Evolutionary conservation across 2,329 filamentous ascomycete genomes (phyloP), one percentile per base, ranked within the genome.

Genomic region (Phyllosticta capitalensis): DNA sequence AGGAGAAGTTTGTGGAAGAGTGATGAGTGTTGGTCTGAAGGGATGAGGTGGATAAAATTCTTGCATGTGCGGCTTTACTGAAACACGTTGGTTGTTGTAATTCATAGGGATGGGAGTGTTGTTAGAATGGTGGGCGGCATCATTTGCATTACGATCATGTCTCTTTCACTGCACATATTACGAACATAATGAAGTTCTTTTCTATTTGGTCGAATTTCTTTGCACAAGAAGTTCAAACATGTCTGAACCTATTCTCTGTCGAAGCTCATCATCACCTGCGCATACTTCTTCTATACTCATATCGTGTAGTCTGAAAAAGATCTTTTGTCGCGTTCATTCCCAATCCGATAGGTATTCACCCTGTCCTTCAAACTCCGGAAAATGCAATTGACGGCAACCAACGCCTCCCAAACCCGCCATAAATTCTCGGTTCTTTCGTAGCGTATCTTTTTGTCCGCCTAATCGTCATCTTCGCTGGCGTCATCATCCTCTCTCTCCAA

Each of bases 401-500:
- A 52, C 20, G 50, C 20, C 50, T 52, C 22, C 50, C 50, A 12
- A 51, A 17, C n/a, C 19, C 4, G 14, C 20, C 50, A 19, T 17
- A 26, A 20, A 22, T 21, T 52, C 19, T 21, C 20, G 20, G 9
- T 12, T 21, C 50, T 5, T 52, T 24, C 38, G 38, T 45, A n/a
- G 2, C 38, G n/a, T 45, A 7, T n/a, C 4, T 6, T 6, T n/a
- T 45, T 26, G 24, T 14, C 17, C 4, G 10, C 21, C 30, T 24
- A 59, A 30, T 61, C 59, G 6, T 58, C 58, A 20, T 60, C 59
- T 24, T 50, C 53, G 19, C 59, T 58, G 5, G 57, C 59, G 1
- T 59, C 59, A 3, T 61, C 49, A 9, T 53, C 45, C 6, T 49
- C 48, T 12, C 26, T 48, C 45, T 66, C 63, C 49, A 76, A 65